Conservation (phyloP, 164 flowering plant species). For the Dillenia turbinata region DNA sequence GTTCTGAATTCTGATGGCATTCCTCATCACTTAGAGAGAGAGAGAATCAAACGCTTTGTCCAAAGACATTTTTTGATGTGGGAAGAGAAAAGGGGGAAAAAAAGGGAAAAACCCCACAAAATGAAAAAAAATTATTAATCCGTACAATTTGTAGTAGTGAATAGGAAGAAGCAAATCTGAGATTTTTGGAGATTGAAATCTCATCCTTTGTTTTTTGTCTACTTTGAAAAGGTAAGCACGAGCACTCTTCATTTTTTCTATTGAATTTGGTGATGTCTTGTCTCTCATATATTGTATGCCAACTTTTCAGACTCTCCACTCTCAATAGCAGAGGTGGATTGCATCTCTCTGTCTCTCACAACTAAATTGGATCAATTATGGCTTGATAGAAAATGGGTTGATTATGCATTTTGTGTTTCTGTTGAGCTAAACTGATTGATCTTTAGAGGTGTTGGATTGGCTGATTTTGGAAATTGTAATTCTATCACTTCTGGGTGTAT, state of each 20-base stretch:
- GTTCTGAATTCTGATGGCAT: background rate
- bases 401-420: slow-evolving; percentile 5
- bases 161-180: slow-evolving; percentile 6
- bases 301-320: too few relatives aligned
- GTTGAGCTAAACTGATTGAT: slow-evolving; percentile 5
- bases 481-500: background rate
- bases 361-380: background rate
- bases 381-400: slow-evolving; percentile 5
- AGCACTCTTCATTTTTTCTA: background rate
- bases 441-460: slow-evolving; percentile 4
- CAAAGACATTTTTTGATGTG: slow-evolving; percentile 11
- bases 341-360: slow-evolving; percentile 3
- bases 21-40: slow-evolving; percentile 4
- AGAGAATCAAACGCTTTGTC: slow-evolving; percentile 28
- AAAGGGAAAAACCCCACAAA: background rate
- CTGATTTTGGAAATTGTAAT: slow-evolving; percentile 4
- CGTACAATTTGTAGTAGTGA: too few relatives aligned
- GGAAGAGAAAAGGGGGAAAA: background rate
- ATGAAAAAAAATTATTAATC: background rate
- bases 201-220: background rate
- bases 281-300: background rate
- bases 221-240: slow-evolving; percentile 5
- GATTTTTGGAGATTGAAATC: background rate
- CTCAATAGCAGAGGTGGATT: too few relatives aligned
- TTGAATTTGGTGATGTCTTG: background rate